phyloP scores from a whole-genome alignment of 2,329 filamentous ascomycete species.

The Pleomassaria siparia region DNA sequence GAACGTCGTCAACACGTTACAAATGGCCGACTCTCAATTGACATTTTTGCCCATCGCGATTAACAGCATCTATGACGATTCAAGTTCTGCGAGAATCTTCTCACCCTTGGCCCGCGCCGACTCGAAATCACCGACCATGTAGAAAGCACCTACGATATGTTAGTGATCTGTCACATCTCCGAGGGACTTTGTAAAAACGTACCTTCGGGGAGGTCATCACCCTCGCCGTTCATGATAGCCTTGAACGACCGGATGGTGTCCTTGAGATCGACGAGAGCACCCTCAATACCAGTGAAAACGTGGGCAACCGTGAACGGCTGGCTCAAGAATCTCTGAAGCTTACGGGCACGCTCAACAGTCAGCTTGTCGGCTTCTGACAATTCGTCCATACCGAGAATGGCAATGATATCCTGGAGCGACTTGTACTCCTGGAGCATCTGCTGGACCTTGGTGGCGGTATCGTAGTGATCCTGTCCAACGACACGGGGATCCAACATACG shows the following conservation, averaged over 20 bases:
- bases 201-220: conserved; percentile 93
- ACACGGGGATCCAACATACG: conserved; percentile 99
- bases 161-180: conserved; percentile 27
- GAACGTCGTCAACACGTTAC: conserved; percentile 31
- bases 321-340: conserved; percentile 99
- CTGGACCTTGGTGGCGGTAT: conserved; percentile 91
- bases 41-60: conserved; percentile 31
- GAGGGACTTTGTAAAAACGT: conserved; percentile 41
- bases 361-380: conserved; percentile 99
- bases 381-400: conserved; percentile 99
- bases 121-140: conserved; percentile 97
- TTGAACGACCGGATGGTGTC: conserved; percentile 98
- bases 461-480: conserved; percentile 97
- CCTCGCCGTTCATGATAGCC: conserved; percentile 91
- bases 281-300: conserved; percentile 93
- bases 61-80: conserved; percentile 49
- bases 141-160: conserved; percentile 65
- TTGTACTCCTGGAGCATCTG: conserved; percentile 99
- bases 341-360: conserved; percentile 99
- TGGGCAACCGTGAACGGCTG: conserved; percentile 94
- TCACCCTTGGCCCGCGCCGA: conserved; percentile 95
- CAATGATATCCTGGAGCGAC: conserved; percentile 99
- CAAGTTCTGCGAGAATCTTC: conserved; percentile 98
- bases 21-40: conserved; percentile 38
- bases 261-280: conserved; percentile 96